Conservation (phyloP, 768 basidiomycete species). For the Rhizopogon sp. region DNA sequence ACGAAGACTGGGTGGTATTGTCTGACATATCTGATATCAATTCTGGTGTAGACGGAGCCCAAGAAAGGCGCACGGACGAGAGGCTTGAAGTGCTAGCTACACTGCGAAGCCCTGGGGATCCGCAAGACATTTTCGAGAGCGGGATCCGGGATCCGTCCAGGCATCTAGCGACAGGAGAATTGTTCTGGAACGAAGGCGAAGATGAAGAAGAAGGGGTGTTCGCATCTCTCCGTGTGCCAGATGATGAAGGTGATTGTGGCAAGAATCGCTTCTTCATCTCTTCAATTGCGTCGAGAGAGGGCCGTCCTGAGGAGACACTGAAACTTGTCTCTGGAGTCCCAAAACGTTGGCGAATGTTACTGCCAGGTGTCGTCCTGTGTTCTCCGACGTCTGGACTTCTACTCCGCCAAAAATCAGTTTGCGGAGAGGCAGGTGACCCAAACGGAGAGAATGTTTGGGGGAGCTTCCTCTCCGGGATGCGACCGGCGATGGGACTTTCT, state of each 20-base stretch:
- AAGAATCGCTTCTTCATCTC: conserved; percentile 61
- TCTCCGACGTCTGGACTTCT: conserved; percentile 9
- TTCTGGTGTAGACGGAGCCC: conserved; percentile 51
- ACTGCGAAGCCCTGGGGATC: conserved; percentile 23
- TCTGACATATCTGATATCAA: conserved; percentile 60
- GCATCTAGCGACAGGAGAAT: conserved; percentile 13
- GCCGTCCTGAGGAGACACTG: conserved; percentile 11
- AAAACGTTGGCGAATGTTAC: conserved; percentile 5
- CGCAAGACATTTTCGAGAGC: conserved; percentile 16
- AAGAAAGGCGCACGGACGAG: conserved; percentile 22
- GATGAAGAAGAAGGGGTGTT: conserved; percentile 7
- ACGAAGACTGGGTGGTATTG: conserved; percentile 48
- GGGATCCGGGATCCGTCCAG: conserved; percentile 23
- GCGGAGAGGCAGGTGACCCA: conserved; percentile 1
- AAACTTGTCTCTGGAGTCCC: conserved; percentile 12
- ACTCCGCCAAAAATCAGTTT: not conserved
- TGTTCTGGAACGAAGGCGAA: conserved; percentile 15
- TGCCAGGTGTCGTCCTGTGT: conserved; percentile 7
- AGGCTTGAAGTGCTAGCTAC: conserved; percentile 23
- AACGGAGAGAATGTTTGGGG: conserved; percentile 7
- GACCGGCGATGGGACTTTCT: conserved; percentile 24
- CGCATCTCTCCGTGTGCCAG: conserved; percentile 13
- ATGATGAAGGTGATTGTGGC: conserved; percentile 24
- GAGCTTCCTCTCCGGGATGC: conserved; percentile 14
- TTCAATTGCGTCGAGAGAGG: conserved; percentile 49